Evolutionary conservation across 495 filamentous ascomycete species (phyloP).

Genomic region (Pyrenula massariospora): DNA sequence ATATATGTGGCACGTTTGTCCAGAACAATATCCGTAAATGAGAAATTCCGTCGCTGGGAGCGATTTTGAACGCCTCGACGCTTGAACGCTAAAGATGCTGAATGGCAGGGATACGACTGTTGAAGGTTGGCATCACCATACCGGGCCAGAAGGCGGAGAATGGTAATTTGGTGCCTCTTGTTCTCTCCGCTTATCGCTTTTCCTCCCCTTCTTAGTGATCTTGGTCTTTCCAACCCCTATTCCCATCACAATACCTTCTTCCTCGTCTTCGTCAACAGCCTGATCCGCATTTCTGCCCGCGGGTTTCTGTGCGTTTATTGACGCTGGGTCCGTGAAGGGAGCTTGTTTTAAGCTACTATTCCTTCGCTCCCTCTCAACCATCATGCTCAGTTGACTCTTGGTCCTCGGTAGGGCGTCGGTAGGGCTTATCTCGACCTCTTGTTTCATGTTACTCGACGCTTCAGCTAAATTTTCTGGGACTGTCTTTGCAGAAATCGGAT

Average conservation of each 20-base stretch:
- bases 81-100: too few species aligned
- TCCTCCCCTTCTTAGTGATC: neutral
- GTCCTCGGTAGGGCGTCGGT: slow-evolving; percentile 9
- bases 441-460: neutral
- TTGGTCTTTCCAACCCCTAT: neutral
- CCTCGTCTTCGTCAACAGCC: neutral
- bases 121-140: too few species aligned
- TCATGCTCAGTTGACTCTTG: slow-evolving; percentile 15
- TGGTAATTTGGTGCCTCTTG: neutral
- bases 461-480: neutral
- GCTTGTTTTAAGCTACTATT: neutral
- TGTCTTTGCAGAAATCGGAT: neutral
- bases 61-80: too few species aligned
- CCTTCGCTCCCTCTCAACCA: slow-evolving; percentile 6
- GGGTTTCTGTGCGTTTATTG: neutral
- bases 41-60: too few species aligned
- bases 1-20: too few species aligned
- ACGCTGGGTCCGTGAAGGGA: too few species aligned
- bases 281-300: neutral
- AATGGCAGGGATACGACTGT: too few species aligned
- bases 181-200: neutral
- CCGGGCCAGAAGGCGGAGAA: neutral
- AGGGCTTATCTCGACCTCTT: neutral
- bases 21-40: too few species aligned
- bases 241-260: neutral